phyloP scores from a whole-genome alignment of 2,329 filamentous ascomycete species.

The Aspergillus neoniger region DNA sequence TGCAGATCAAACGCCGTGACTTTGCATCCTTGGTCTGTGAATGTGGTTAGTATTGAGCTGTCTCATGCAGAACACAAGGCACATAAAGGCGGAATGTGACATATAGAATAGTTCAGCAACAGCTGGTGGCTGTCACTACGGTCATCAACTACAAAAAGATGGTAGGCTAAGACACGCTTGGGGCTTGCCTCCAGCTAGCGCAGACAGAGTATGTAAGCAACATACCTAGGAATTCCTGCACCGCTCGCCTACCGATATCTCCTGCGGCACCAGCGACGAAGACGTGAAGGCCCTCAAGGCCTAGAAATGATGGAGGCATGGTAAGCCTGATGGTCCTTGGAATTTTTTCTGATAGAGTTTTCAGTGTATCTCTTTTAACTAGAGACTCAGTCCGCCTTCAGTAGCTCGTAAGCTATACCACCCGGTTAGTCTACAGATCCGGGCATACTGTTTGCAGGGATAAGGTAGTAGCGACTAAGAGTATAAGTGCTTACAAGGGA shows the following conservation, averaged over 20 bases:
- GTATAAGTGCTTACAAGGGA: not conserved
- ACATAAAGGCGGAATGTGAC: not conserved
- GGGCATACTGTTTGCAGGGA: not conserved
- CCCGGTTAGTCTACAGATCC: not conserved
- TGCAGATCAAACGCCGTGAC: slow-evolving; percentile 56
- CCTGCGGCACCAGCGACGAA: slow-evolving; percentile 58
- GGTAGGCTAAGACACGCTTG: not conserved
- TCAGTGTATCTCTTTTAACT: not conserved
- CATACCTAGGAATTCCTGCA: slow-evolving; percentile 56
- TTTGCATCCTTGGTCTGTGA: slow-evolving; percentile 54
- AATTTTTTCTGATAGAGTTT: not conserved
- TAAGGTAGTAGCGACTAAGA: not conserved
- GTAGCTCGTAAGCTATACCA: not conserved
- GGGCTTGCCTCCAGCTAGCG: not conserved
- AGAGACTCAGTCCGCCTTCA: not conserved
- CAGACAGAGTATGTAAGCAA: slow-evolving; percentile 4
- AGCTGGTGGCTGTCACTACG: not conserved
- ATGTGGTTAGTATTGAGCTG: not conserved
- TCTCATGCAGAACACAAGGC: not conserved
- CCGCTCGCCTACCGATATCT: slow-evolving; percentile 53
- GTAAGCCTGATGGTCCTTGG: not conserved
- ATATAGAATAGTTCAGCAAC: not conserved
- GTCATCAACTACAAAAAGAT: not conserved
- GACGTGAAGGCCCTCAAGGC: slow-evolving; percentile 53
- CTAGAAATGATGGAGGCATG: slow-evolving; percentile 35